These are phyloP conservation scores for Apium graveolens DNA, from an alignment of 129 eudicot species.

Conservation along the genomic window DNA sequence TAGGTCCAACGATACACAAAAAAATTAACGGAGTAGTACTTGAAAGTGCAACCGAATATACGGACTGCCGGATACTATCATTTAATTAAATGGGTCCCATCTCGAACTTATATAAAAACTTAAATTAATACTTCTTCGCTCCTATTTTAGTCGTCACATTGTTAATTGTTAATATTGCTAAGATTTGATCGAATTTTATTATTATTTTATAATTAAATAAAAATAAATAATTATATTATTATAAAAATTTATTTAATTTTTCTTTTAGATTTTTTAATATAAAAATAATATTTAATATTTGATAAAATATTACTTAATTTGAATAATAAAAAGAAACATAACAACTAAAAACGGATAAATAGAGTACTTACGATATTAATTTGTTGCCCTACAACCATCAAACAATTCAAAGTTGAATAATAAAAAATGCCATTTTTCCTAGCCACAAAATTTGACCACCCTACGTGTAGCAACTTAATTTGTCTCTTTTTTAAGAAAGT, in stretches of 20 bases:
- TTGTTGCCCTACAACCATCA: not conserved
- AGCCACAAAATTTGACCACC: constrained; percentile 2
- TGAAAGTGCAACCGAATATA: not conserved
- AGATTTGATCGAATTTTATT: no score
- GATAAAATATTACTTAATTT: no score
- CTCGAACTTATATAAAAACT: not conserved
- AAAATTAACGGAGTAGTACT: not conserved
- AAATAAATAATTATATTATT: no score
- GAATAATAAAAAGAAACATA: no score
- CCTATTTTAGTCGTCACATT: no score
- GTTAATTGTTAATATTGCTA: no score
- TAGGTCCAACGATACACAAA: not conserved
- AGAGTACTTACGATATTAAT: no score
- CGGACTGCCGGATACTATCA: not conserved
- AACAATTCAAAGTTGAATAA: not conserved
- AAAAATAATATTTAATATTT: no score
- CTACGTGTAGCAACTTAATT: not conserved
- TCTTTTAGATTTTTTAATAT: no score
- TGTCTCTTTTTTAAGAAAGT: not conserved
- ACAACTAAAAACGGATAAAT: no score
- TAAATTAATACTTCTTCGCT: not conserved
- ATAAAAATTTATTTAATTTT: no score
- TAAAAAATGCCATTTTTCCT: not conserved
- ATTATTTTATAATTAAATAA: no score
- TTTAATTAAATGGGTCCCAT: not conserved